A percentile compares a stretch with the other conserved stretches of the same genome.
Evolutionary conservation across 2,329 filamentous ascomycete species (phyloP).

Genomic region (Calonectria pauciramosa): DNA sequence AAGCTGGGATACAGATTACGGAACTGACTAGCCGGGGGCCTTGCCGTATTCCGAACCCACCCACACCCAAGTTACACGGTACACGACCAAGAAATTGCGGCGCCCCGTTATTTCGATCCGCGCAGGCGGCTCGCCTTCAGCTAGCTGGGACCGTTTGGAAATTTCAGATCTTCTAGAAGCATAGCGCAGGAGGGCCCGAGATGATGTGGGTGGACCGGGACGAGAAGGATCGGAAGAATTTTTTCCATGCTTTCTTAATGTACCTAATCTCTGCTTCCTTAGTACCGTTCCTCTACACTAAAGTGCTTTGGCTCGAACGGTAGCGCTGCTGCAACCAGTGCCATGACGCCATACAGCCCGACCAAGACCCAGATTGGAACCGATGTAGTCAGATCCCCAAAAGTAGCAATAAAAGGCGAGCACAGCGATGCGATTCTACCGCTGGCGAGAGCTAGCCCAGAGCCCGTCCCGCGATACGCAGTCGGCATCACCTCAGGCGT

Average conservation of each 20-base stretch:
- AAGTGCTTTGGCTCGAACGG: constrained; percentile 14
- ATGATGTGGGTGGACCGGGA: background rate
- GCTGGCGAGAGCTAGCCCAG: constrained; percentile 1
- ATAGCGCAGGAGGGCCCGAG: background rate
- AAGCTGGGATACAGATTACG: background rate
- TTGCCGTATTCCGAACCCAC: background rate
- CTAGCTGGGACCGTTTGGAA: background rate
- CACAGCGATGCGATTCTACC: constrained; percentile 12
- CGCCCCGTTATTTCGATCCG: background rate
- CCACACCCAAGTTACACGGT: background rate
- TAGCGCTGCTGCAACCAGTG: background rate
- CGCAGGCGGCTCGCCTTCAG: background rate
- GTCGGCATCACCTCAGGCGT: constrained; percentile 22
- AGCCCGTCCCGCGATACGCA: constrained; percentile 12
- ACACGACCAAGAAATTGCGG: background rate
- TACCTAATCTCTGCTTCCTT: background rate
- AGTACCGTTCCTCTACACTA: constrained; percentile 2
- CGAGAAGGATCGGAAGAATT: background rate
- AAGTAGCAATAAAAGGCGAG: constrained; percentile 6
- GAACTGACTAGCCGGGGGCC: background rate
- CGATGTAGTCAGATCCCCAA: background rate
- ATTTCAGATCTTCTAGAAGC: background rate
- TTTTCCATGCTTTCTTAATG: background rate
- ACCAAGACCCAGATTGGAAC: constrained; percentile 16
- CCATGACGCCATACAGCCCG: constrained; percentile 10